Base-by-base conservation (phyloP, 345 rosid species). In the Gossypium australe region DNA sequence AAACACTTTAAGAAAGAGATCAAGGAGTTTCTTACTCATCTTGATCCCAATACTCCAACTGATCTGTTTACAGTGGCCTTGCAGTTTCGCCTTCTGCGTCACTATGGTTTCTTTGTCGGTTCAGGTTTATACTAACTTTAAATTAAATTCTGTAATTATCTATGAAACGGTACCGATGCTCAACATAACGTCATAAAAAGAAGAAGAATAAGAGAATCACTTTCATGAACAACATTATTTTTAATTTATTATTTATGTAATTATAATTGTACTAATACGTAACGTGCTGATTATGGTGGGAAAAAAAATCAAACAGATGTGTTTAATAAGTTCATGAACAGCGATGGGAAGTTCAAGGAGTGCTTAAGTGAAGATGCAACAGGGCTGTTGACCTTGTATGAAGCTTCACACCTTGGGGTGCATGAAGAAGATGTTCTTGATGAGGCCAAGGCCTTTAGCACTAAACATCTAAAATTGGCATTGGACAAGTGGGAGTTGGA, bases 351-450 rank as follows among this genome's bases (percentile, higher is more conserved):
- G 71, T 67, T 67, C 55, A 20, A 6, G 8, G 71, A 45, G 38
- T 13, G 53, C 34, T 22, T 67, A 47, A 7, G 55, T 22, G 71
- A 67, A 12, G 55, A 67, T 27, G 14, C 51, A 17, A 3, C 14
- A 25, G 59, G 58, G 8, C 9, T 51, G 13, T 25, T 69, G 59
- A 69, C 60, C 43, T 69, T 69, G 43, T 69, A 69, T 44, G 72
- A 69, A 52, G 72, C 72, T 49, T 69, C 72, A 9, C 17, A 2
- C 45, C 43, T 69, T 14, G 72, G 13, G 4, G 0, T 27, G 22
- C 44, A 29, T 7, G 72, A 20, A 7, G 59, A 69, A 51, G 59
- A 48, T 16, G 72, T 69, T 69, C 22, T 69, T 16, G 59, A 51
- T 1, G 59, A 69, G 14, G 45, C 72, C 72, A 27, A 49, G 6